Evolutionary conservation across 208 protist genomes (phyloP), one percentile per base, ranked within the genome.

Genomic region (Herpetomonas muscarum): DNA sequence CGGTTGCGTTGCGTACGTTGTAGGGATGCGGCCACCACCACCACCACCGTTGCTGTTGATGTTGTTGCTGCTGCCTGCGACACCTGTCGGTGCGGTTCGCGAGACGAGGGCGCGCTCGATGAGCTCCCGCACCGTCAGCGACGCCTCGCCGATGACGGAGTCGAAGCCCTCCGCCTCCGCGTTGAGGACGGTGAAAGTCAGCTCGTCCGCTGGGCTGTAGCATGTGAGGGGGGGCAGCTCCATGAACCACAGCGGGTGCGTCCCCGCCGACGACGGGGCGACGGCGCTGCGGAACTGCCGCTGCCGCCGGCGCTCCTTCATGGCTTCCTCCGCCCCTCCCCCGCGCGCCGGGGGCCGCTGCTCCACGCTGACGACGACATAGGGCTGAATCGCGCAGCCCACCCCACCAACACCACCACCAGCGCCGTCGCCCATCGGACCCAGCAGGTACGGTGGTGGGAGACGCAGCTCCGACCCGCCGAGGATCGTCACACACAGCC

Each of bases 111-210:
- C 34, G 9, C 28, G 42, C 41, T 51, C 19, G 32, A 57, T 25
- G 29, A 51, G 22, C 44, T 45, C 55, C 12, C 26, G 28, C 10
- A 31, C 19, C n/a, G 55, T 61, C 9, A 41, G 5, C 7, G 6
- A n/a, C n/a, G 37, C 34, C 44, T 61, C 55, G 31, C 55, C 55
- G 3, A 61, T 9, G 21, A 42, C 36, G 30, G 17, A 3, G 24
- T 61, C 44, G 9, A 61, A 61, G 44, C 45, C 44, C 25, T 61
- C 55, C 3, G 24, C 44, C 9, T 61, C 55, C 9, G 28, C 44
- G 12, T 61, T 26, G 2, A 31, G 51, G 10, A 61, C 55, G 42
- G 44, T 61, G 44, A 61, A 52, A 29, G 55, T 61, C 29, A 49
- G 44, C 10, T 19, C 10, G 30, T 61, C 55, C 2, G 9, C 28